Conservation (phyloP, 345 rosid genomes). For the Aquilaria sinensis region DNA sequence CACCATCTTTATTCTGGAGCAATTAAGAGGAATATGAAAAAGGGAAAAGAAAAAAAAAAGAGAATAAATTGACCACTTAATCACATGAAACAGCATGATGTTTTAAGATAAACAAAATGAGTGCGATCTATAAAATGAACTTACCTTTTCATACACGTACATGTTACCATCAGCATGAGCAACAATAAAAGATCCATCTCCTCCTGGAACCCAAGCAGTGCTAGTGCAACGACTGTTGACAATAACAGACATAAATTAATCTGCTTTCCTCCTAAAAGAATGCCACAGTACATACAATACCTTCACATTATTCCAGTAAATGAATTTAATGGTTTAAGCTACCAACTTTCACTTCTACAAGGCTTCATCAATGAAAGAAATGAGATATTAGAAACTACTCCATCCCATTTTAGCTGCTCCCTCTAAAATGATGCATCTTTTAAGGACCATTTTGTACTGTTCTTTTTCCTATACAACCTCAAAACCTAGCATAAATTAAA, state of each 20-base stretch:
- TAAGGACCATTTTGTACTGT: too few species aligned
- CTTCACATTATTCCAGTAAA: background rate
- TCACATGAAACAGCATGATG: conserved; percentile 8
- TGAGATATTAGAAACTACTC: background rate
- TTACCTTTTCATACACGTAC: conserved; percentile 95
- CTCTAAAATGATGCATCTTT: too few species aligned
- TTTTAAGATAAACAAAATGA: background rate
- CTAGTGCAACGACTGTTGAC: conserved; percentile 84
- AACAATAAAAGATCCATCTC: conserved; percentile 90
- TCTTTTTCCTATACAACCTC: too few species aligned
- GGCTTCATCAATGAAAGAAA: background rate
- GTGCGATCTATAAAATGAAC: conserved; percentile 19
- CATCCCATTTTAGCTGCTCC: too few species aligned
- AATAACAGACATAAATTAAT: conserved; percentile 16
- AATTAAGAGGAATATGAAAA: background rate
- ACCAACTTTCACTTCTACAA: background rate
- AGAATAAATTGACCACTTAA: conserved; percentile 8
- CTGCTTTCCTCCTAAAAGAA: background rate
- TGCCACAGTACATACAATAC: background rate
- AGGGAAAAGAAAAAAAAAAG: background rate
- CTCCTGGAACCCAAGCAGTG: conserved; percentile 94
- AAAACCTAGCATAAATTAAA: too few species aligned
- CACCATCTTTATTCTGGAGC: conserved; percentile 79
- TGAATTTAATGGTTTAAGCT: background rate
- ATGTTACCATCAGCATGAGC: conserved; percentile 98